phyloP scores from a whole-genome alignment of 208 protist species.

The Wallacemonas sp. region DNA sequence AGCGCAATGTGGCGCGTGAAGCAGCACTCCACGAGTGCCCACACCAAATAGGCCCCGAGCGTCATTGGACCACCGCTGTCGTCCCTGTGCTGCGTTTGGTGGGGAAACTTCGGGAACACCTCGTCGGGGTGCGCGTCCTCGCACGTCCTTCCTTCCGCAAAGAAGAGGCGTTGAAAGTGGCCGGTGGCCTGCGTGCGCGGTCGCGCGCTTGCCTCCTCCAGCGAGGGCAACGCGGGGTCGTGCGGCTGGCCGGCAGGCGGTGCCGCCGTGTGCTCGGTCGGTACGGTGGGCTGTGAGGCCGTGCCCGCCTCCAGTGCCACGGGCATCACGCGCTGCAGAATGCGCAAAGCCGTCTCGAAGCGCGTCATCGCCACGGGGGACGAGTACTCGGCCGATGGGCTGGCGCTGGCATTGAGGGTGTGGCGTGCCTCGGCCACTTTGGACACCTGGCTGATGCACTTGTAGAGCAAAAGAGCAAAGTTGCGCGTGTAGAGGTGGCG shows the following conservation, averaged over 20 bases:
- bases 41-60: conserved; percentile 53
- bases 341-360: conserved; percentile 57
- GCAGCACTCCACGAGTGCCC: conserved; percentile 84
- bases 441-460: conserved; percentile 64
- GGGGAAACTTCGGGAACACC: conserved; percentile 43
- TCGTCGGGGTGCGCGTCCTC: conserved; percentile 52
- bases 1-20: conserved; percentile 81
- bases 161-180: conserved; percentile 78
- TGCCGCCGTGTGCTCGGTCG: not conserved
- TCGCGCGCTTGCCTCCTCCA: conserved; percentile 19
- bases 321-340: conserved; percentile 69
- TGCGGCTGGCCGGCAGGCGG: not conserved
- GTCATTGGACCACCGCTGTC: conserved; percentile 14
- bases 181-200: conserved; percentile 48
- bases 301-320: conserved; percentile 67
- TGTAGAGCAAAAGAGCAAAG: conserved; percentile 75
- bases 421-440: conserved; percentile 31
- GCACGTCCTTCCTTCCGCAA: conserved; percentile 66
- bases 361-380: conserved; percentile 25
- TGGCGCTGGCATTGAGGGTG: conserved; percentile 25
- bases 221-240: no score
- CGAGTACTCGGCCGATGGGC: conserved; percentile 4
- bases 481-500: conserved; percentile 82
- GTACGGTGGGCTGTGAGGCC: conserved; percentile 18
- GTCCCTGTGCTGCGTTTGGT: conserved; percentile 21